Percentiles rank a stretch among this genome's conserved stretches.
Evolutionary conservation across 139 green algal species (phyloP).

Genomic region (Pleodorina starrii): DNA sequence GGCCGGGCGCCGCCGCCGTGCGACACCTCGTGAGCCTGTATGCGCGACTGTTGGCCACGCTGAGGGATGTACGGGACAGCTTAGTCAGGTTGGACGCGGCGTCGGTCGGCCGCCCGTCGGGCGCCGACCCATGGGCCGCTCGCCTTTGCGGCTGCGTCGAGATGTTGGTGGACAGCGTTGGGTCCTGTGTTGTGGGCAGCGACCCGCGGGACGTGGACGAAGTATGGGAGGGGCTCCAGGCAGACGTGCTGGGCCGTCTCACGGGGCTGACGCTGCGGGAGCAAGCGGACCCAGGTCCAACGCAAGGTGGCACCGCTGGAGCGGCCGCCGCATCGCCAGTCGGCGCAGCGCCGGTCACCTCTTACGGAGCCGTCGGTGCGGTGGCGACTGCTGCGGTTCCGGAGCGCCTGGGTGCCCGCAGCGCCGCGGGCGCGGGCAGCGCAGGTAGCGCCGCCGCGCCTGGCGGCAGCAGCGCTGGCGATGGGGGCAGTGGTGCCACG

Average conservation of each 20-base stretch:
- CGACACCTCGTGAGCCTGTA: background rate
- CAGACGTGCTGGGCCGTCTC: background rate
- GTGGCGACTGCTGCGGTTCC: background rate
- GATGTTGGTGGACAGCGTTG: background rate
- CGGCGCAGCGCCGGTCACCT: too few species aligned
- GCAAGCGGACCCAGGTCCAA: too few species aligned
- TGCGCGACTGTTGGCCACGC: background rate
- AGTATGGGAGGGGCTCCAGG: background rate
- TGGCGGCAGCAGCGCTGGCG: too few species aligned
- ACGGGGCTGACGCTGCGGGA: constrained; percentile 18
- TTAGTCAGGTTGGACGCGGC: background rate
- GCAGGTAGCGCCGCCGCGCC: too few species aligned
- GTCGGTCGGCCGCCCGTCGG: background rate
- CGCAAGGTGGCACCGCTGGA: too few species aligned
- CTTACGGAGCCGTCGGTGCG: background rate
- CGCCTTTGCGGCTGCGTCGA: constrained; percentile 3
- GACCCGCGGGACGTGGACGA: constrained; percentile 23
- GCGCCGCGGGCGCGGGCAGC: too few species aligned
- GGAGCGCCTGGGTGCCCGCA: background rate
- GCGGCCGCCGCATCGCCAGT: too few species aligned
- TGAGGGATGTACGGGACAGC: background rate
- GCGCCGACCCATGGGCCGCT: background rate
- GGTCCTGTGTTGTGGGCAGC: background rate
- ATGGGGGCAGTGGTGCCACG: too few species aligned
- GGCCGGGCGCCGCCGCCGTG: background rate